These are phyloP conservation scores for Proliferodiscus dingleyae DNA, from an alignment of 2,329 filamentous ascomycete genomes.

Conservation along the genomic window DNA sequence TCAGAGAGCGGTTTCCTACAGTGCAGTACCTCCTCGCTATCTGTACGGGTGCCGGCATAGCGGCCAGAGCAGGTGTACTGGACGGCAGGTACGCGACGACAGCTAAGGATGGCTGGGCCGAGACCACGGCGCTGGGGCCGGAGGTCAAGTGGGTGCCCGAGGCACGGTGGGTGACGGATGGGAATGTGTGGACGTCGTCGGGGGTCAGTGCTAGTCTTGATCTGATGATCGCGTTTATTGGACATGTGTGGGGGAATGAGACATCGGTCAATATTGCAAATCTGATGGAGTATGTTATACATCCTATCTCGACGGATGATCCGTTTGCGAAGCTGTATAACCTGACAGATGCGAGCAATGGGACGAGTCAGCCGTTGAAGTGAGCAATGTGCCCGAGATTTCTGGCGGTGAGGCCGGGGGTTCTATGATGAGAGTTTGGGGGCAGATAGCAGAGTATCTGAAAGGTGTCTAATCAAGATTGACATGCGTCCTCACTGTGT, in stretches of 20 bases:
- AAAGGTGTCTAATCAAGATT: too few relatives aligned
- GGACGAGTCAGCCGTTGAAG: background rate
- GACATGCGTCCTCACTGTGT: too few relatives aligned
- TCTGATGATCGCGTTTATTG: constrained; percentile 53
- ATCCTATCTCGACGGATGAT: constrained; percentile 37
- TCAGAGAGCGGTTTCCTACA: constrained; percentile 40
- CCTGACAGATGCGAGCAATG: constrained; percentile 9
- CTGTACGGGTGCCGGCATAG: constrained; percentile 59
- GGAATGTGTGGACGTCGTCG: constrained; percentile 61
- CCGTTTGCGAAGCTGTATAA: constrained; percentile 12
- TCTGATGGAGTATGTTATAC: constrained; percentile 54
- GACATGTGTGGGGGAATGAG: constrained; percentile 47
- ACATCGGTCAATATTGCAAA: constrained; percentile 44
- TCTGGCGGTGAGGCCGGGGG: too few relatives aligned
- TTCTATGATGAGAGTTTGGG: too few relatives aligned
- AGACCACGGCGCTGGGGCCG: constrained; percentile 42
- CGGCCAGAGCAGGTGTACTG: constrained; percentile 54
- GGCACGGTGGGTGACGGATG: constrained; percentile 59
- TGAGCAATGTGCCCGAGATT: too few relatives aligned
- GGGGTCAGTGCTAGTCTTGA: constrained; percentile 62
- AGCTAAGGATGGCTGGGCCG: constrained; percentile 55
- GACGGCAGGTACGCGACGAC: constrained; percentile 59
- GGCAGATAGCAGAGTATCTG: too few relatives aligned
- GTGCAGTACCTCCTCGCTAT: constrained; percentile 57
- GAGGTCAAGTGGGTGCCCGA: constrained; percentile 54